These are phyloP conservation scores for Corylus avellana DNA, from an alignment of 306 rosid genomes.

Conservation along the genomic window DNA sequence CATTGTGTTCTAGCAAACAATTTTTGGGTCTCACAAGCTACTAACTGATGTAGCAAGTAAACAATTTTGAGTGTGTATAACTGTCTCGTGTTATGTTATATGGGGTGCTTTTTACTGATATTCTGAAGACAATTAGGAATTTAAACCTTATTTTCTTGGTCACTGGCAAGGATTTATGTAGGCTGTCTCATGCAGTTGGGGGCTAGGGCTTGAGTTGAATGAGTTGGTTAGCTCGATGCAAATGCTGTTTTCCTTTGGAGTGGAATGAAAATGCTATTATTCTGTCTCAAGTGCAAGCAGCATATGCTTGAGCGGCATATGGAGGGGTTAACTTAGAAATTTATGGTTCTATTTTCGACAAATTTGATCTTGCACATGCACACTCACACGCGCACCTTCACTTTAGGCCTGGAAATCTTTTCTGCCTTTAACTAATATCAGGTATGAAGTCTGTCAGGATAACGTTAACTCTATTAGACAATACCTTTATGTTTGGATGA, in stretches of 20 bases:
- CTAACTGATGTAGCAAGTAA: background rate
- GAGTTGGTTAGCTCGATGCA: constrained; percentile 1
- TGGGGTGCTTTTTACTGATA: background rate
- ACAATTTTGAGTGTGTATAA: background rate
- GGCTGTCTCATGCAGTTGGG: background rate
- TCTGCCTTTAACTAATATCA: background rate
- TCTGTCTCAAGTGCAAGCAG: background rate
- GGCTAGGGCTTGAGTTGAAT: background rate
- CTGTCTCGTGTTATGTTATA: background rate
- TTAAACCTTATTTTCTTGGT: background rate
- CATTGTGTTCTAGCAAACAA: background rate
- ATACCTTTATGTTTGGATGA: constrained; percentile 26
- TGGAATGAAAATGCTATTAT: background rate
- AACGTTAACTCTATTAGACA: background rate
- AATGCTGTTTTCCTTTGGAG: background rate
- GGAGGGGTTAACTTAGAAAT: background rate
- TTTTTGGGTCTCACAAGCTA: background rate
- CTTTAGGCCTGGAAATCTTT: constrained; percentile 10
- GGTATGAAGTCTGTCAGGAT: constrained; percentile 3
- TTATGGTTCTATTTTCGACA: background rate
- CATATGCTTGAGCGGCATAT: background rate
- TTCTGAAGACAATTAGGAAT: background rate
- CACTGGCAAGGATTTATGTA: background rate
- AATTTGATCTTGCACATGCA: background rate
- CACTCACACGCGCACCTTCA: background rate